Conservation (phyloP, 1,139 yeast species). For the Eremothecium sinecaudum region DNA sequence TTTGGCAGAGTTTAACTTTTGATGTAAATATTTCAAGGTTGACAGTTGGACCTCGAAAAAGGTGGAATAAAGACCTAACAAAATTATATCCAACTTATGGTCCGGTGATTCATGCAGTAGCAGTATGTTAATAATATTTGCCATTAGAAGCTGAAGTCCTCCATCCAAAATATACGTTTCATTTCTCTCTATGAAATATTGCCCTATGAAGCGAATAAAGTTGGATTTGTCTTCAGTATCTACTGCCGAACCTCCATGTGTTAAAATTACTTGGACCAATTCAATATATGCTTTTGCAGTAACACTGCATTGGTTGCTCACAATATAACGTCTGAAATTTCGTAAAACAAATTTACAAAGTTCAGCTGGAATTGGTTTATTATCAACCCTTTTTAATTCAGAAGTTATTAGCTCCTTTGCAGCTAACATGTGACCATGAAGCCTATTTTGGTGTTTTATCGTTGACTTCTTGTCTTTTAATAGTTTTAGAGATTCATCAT, state of each 20-base stretch:
- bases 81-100: conserved; percentile 25
- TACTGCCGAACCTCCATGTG: conserved; percentile 3
- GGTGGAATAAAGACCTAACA: conserved; percentile 33
- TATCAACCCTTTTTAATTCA: conserved; percentile 6
- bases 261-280: conserved; percentile 20
- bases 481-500: conserved; percentile 20
- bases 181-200: conserved; percentile 28
- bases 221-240: conserved; percentile 3
- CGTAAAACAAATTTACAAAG: background rate
- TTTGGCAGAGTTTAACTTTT: conserved; percentile 14
- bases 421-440: conserved; percentile 53
- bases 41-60: conserved; percentile 44
- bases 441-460: conserved; percentile 34
- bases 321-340: background rate
- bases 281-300: conserved; percentile 35
- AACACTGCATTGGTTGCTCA: conserved; percentile 29
- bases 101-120: conserved; percentile 21
- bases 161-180: conserved; percentile 34
- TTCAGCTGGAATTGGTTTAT: background rate
- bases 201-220: conserved; percentile 16
- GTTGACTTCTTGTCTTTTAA: conserved; percentile 11
- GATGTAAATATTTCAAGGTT: conserved; percentile 32
- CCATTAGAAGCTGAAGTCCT: conserved; percentile 37
- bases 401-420: conserved; percentile 27
- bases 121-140: conserved; percentile 30